These are phyloP conservation scores for Amylocarpus encephaloides DNA, from an alignment of 2,329 filamentous ascomycete genomes.

Conservation along the genomic window DNA sequence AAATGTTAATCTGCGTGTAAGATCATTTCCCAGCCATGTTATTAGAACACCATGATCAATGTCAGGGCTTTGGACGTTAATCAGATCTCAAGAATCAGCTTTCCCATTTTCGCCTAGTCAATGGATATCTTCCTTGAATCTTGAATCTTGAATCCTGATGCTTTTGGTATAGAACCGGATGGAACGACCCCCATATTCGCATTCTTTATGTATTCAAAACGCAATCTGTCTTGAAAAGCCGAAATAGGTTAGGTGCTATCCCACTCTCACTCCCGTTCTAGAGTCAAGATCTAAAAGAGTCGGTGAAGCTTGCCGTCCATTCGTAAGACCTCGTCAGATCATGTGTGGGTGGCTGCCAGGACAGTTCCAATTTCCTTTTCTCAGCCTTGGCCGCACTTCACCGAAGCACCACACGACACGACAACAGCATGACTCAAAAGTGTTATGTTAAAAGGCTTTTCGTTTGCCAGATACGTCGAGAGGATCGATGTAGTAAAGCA, in stretches of 20 bases:
- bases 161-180: too few relatives aligned
- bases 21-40: too few relatives aligned
- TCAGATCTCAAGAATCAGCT: too few relatives aligned
- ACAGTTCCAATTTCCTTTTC: background rate
- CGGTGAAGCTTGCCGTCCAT: background rate
- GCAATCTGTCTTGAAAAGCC: background rate
- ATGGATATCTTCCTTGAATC: background rate
- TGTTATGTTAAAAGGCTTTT: conserved; percentile 15
- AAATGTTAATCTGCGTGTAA: too few relatives aligned
- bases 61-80: background rate
- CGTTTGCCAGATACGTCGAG: background rate
- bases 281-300: background rate
- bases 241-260: background rate
- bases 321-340: background rate
- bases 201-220: too few relatives aligned
- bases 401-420: background rate
- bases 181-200: too few relatives aligned
- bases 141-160: too few relatives aligned
- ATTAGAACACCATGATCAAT: background rate
- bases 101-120: too few relatives aligned
- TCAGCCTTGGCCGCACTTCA: background rate
- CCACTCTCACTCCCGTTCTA: background rate
- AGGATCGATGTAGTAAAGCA: conserved; percentile 24
- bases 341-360: background rate
- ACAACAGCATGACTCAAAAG: conserved; percentile 1